These are phyloP conservation scores for Fallopia convolvulus DNA, from an alignment of 148 eudicot genomes.

Conservation along the genomic window DNA sequence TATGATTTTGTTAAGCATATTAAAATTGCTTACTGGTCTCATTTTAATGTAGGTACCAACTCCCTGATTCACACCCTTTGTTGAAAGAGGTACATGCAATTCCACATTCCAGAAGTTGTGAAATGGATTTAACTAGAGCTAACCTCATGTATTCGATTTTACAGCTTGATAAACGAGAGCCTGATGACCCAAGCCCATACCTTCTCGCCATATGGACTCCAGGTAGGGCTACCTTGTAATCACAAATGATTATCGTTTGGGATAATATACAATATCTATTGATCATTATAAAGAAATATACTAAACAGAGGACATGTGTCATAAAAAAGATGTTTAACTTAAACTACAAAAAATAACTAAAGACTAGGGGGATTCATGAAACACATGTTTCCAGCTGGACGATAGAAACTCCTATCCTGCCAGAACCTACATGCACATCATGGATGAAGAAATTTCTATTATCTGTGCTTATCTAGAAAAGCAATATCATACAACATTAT, in stretches of 20 bases:
- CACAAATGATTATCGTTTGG: not conserved
- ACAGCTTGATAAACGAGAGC: conserved; percentile 58
- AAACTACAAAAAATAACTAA: not conserved
- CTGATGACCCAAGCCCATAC: conserved; percentile 77
- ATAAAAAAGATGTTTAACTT: not conserved
- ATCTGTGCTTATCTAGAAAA: not conserved
- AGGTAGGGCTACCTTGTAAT: conserved; percentile 26
- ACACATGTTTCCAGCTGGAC: not conserved
- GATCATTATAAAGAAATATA: not conserved
- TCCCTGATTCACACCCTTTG: conserved; percentile 62
- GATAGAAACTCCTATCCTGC: not conserved
- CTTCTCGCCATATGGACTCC: conserved; percentile 77
- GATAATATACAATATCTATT: not conserved
- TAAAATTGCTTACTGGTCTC: not conserved
- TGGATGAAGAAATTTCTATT: not conserved
- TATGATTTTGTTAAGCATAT: not conserved
- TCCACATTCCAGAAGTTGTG: not conserved
- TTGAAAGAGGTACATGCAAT: conserved; percentile 42
- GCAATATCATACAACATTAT: not conserved
- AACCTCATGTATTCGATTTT: conserved; percentile 1
- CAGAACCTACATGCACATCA: not conserved
- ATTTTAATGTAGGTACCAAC: conserved; percentile 51
- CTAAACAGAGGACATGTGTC: not conserved
- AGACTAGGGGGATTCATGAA: not conserved
- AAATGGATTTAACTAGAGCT: not conserved